Percentiles rank a stretch among this genome's conserved stretches.
These are phyloP conservation scores for Botrytis galanthina DNA, from an alignment of 2,329 filamentous ascomycete species.

Conservation along the genomic window DNA sequence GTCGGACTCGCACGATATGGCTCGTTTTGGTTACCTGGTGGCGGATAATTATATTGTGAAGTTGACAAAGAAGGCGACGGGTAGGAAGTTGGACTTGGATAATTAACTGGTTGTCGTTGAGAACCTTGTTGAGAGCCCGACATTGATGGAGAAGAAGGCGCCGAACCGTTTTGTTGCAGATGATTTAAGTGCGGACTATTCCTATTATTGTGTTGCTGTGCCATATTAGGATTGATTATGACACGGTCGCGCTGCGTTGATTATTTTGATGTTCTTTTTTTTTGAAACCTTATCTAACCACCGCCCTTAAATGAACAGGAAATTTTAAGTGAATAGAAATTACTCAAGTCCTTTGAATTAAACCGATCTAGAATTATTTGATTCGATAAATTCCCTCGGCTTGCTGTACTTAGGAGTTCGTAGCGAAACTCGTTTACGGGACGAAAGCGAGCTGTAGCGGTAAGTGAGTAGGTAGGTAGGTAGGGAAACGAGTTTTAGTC, in stretches of 20 bases:
- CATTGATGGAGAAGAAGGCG: conserved; percentile 38
- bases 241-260: conserved; percentile 22
- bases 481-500: not conserved
- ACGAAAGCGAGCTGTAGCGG: conserved; percentile 17
- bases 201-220: conserved; percentile 30
- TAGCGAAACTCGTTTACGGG: conserved; percentile 16
- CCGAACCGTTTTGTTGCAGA: conserved; percentile 35
- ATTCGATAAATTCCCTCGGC: conserved; percentile 16
- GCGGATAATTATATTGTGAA: conserved; percentile 49
- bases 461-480: not conserved
- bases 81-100: conserved; percentile 49
- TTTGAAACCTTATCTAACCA: conserved; percentile 16
- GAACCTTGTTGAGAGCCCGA: conserved; percentile 33
- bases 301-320: not conserved
- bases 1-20: conserved; percentile 46
- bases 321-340: conserved; percentile 1
- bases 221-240: conserved; percentile 25
- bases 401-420: conserved; percentile 11
- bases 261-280: conserved; percentile 17
- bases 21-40: conserved; percentile 41
- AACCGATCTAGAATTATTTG: conserved; percentile 1
- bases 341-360: conserved; percentile 2
- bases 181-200: conserved; percentile 35
- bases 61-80: conserved; percentile 47
- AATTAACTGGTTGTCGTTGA: conserved; percentile 37